Conservation (phyloP, 352 stramenopile genomes). For the Pythium myriotylum region DNA sequence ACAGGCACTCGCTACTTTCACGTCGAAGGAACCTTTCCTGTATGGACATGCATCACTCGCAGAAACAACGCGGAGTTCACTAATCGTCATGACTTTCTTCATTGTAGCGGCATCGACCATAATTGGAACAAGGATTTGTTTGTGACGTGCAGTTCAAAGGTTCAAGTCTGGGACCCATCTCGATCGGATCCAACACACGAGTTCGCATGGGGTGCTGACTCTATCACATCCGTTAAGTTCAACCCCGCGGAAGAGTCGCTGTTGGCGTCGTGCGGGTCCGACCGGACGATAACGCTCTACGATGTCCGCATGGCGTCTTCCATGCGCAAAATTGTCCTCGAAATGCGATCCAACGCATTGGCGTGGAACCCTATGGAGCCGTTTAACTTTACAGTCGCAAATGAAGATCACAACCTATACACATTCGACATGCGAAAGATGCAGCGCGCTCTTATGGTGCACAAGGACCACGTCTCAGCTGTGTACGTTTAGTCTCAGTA, state of each 20-base stretch:
- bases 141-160: conserved; percentile 89
- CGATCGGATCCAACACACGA: conserved; percentile 93
- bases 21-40: conserved; percentile 86
- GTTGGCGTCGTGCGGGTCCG: conserved; percentile 94
- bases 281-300: conserved; percentile 94
- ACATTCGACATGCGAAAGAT: conserved; percentile 99
- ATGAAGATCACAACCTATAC: conserved; percentile 99
- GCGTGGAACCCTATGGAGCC: conserved; percentile 99
- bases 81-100: conserved; percentile 10
- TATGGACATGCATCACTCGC: conserved; percentile 33
- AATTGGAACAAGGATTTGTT: conserved; percentile 95
- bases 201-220: conserved; percentile 95
- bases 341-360: conserved; percentile 97
- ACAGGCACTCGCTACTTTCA: conserved; percentile 70
- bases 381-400: conserved; percentile 98
- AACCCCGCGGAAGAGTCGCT: conserved; percentile 96
- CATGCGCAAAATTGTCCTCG: conserved; percentile 96
- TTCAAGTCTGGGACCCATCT: conserved; percentile 96
- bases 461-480: conserved; percentile 98
- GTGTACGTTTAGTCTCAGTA: conserved; percentile 71
- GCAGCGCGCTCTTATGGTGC: conserved; percentile 91
- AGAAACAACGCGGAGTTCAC: not conserved
- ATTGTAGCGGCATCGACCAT: conserved; percentile 95
- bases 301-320: conserved; percentile 90
- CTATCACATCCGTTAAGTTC: conserved; percentile 93